Percentiles rank a stretch among this genome's conserved stretches.
Evolutionary conservation across 2,329 filamentous ascomycete species (phyloP).

Genomic region (Ascochyta fabae): DNA sequence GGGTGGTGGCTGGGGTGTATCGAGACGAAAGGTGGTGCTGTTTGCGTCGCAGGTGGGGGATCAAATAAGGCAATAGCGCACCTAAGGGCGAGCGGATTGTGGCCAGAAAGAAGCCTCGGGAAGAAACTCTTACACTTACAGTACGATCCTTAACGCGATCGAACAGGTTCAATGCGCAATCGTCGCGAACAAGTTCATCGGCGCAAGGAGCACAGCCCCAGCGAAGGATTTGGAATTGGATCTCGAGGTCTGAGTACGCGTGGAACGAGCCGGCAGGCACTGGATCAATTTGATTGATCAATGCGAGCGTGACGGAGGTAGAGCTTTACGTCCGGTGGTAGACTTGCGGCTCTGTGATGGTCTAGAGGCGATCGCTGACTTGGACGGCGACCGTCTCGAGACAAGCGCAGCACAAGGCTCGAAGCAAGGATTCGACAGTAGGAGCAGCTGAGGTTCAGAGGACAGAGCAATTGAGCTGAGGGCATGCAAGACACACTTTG

Average conservation of each 20-base stretch:
- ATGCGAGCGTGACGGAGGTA: constrained; percentile 1
- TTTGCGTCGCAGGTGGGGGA: constrained; percentile 17
- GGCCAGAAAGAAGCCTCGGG: constrained; percentile 16
- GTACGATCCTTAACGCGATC: constrained; percentile 28
- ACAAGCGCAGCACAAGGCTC: constrained; percentile 8
- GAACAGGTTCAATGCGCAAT: constrained; percentile 21
- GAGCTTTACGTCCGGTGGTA: constrained; percentile 5
- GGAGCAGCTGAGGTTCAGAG: constrained; percentile 3
- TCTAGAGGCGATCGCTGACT: constrained; percentile 14
- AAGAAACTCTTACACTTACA: constrained; percentile 32
- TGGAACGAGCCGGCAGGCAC: constrained; percentile 14
- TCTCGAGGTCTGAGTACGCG: constrained; percentile 5
- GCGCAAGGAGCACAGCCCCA: constrained; percentile 15
- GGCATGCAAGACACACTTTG: constrained; percentile 15
- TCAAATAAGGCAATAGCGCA: constrained; percentile 22
- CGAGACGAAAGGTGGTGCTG: constrained; percentile 36
- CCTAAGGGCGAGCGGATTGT: constrained; percentile 22
- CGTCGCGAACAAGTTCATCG: constrained; percentile 4
- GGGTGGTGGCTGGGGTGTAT: constrained; percentile 25
- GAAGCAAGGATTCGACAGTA: constrained; percentile 8
- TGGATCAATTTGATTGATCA: constrained; percentile 14
- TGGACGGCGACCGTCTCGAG: constrained; percentile 12
- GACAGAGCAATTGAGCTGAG: constrained; percentile 9
- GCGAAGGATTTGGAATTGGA: constrained; percentile 16
- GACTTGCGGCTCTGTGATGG: constrained; percentile 17